A percentile compares a stretch with the other conserved stretches of the same genome.
These are phyloP conservation scores for Venturia carpophila DNA, from an alignment of 2,329 filamentous ascomycete genomes.

Conservation along the genomic window DNA sequence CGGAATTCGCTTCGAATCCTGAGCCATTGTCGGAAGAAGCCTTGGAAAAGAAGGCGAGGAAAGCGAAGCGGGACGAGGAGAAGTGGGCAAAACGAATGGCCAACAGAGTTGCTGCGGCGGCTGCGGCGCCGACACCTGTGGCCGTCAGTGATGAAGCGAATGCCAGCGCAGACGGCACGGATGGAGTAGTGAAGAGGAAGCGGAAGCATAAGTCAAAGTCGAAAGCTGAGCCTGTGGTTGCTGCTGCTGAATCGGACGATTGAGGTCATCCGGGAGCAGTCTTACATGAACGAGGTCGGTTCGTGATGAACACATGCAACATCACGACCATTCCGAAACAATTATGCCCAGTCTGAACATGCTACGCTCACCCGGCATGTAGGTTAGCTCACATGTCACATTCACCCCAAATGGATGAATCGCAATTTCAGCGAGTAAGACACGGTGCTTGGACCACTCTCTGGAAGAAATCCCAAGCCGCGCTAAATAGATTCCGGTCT, in stretches of 20 bases:
- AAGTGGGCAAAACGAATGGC: constrained; percentile 21
- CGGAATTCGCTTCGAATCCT: background rate
- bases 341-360: background rate
- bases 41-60: constrained; percentile 16
- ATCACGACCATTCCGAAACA: background rate
- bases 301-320: background rate
- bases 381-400: background rate
- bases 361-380: background rate
- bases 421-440: background rate
- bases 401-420: background rate
- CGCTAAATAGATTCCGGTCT: background rate
- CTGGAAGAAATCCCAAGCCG: no score
- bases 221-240: constrained; percentile 23
- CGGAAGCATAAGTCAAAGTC: constrained; percentile 35
- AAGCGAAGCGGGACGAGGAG: constrained; percentile 10
- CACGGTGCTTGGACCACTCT: no score
- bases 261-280: background rate
- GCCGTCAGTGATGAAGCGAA: background rate
- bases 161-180: background rate
- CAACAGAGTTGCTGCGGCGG: constrained; percentile 20
- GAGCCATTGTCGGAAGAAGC: background rate
- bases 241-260: background rate
- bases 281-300: background rate
- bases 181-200: constrained; percentile 21
- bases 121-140: background rate